Percentiles rank a stretch among this genome's conserved stretches.
Evolutionary conservation across 768 basidiomycete species (phyloP).

Genomic region (Kwoniella pini): DNA sequence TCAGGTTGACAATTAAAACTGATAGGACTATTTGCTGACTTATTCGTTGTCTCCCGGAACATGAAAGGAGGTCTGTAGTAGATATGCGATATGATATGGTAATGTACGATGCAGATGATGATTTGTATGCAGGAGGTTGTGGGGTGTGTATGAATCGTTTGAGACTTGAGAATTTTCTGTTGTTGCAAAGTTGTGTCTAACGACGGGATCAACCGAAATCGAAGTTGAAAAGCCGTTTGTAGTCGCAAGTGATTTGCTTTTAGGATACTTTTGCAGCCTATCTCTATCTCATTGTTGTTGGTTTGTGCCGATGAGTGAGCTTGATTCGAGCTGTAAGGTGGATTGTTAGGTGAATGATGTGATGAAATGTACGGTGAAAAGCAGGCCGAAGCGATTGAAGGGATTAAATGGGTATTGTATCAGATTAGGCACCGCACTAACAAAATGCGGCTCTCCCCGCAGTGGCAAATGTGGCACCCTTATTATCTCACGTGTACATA

Average conservation of each 20-base stretch:
- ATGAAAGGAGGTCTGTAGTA: constrained; percentile 11
- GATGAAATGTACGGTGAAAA: background rate
- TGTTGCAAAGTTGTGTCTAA: constrained; percentile 2
- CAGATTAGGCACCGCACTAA: constrained; percentile 6
- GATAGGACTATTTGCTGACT: constrained; percentile 2
- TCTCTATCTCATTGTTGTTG: too few relatives aligned
- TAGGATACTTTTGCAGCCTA: too few relatives aligned
- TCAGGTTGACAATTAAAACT: too few relatives aligned
- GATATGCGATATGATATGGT: too few relatives aligned
- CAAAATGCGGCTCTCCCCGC: constrained; percentile 9
- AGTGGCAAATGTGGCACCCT: constrained; percentile 13
- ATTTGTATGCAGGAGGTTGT: too few relatives aligned
- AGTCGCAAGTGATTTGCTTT: too few relatives aligned
- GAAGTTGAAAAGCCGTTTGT: background rate
- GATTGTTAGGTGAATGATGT: background rate
- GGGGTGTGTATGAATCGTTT: background rate
- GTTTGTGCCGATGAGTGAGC: too few relatives aligned
- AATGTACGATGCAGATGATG: too few relatives aligned
- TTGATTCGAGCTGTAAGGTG: background rate
- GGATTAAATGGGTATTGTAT: background rate
- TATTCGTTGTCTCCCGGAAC: too few relatives aligned
- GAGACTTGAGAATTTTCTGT: background rate
- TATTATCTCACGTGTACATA: background rate
- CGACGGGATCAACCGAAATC: constrained; percentile 15
- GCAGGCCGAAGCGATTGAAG: background rate